Conservation (phyloP, 176 grass and related monocot species). For the Rhynchospora breviuscula region DNA sequence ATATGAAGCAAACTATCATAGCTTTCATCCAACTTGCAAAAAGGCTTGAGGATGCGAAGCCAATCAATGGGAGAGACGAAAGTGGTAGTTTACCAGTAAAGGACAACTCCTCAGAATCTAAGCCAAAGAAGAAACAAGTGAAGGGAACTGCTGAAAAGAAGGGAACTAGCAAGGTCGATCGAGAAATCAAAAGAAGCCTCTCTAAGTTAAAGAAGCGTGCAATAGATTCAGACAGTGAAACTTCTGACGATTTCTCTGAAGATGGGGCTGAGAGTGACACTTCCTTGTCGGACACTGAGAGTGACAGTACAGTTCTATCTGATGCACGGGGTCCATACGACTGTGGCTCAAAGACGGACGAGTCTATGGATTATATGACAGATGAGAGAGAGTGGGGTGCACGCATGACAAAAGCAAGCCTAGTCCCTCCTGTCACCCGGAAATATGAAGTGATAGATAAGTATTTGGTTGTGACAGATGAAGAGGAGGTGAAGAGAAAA, state of each 20-base stretch:
- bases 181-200: constrained; percentile 95
- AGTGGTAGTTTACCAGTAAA: constrained; percentile 35
- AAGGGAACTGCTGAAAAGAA: constrained; percentile 52
- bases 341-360: constrained; percentile 49
- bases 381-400: constrained; percentile 94
- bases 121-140: constrained; percentile 80
- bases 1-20: constrained; percentile 86
- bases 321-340: constrained; percentile 61
- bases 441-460: constrained; percentile 94
- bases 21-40: constrained; percentile 95
- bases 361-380: constrained; percentile 40
- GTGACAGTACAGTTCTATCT: constrained; percentile 66
- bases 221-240: constrained; percentile 82
- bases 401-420: constrained; percentile 97
- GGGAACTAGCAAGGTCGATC: constrained; percentile 61
- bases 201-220: constrained; percentile 93
- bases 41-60: constrained; percentile 69
- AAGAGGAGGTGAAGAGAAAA: constrained; percentile 82
- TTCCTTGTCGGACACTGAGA: constrained; percentile 88
- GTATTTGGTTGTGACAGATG: constrained; percentile 90
- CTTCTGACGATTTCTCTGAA: constrained; percentile 91
- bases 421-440: constrained; percentile 97
- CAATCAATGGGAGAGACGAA: constrained; percentile 62
- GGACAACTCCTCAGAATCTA: constrained; percentile 55
- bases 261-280: constrained; percentile 72